These are phyloP conservation scores for Saposhnikovia divaricata DNA, from an alignment of 129 eudicot genomes.

Conservation along the genomic window DNA sequence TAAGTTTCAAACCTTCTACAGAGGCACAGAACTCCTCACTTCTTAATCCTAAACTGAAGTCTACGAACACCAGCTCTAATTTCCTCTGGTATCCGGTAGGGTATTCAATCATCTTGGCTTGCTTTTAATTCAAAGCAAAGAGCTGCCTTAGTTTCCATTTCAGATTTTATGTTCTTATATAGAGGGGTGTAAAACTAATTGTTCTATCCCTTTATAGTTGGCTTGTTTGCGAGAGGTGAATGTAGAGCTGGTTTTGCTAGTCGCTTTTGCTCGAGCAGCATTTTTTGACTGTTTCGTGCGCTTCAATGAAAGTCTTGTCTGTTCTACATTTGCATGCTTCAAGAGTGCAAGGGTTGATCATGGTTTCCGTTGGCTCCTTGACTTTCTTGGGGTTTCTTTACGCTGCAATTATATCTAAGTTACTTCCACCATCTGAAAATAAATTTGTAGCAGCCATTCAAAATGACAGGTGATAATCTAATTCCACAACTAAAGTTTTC, in stretches of 20 bases:
- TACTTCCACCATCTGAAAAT: constrained; percentile 51
- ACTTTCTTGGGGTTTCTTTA: constrained; percentile 44
- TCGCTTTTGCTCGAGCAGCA: background rate
- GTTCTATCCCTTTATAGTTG: background rate
- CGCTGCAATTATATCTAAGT: constrained; percentile 63
- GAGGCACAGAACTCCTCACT: background rate
- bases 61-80: background rate
- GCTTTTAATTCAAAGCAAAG: background rate
- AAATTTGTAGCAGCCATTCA: constrained; percentile 42
- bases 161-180: background rate
- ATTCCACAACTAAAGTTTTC: too few species aligned
- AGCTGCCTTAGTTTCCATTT: background rate
- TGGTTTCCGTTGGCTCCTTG: constrained; percentile 35
- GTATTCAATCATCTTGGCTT: too few species aligned
- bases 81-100: too few species aligned
- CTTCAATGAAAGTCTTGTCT: background rate
- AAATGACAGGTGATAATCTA: constrained; percentile 42
- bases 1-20: background rate
- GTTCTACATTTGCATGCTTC: background rate
- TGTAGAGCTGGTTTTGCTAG: background rate
- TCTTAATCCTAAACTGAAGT: background rate
- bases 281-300: background rate
- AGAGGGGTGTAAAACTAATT: background rate
- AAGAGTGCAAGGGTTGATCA: constrained; percentile 26
- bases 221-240: background rate